phyloP scores from a whole-genome alignment of 75 land plant genomes.

The Picea sitchensis region DNA sequence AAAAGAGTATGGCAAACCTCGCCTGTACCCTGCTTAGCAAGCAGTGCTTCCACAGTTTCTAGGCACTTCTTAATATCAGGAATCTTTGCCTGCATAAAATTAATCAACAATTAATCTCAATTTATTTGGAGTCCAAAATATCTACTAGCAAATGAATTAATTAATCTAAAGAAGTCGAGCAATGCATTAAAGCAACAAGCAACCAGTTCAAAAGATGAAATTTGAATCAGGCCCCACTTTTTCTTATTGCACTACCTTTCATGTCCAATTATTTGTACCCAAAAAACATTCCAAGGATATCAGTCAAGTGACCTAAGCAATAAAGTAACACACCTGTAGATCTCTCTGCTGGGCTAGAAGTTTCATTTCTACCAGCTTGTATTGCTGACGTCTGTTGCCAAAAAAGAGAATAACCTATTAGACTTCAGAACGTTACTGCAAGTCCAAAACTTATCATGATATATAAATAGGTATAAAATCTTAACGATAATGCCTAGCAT shows the following conservation, averaged over 20 bases:
- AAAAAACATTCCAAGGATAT: background rate
- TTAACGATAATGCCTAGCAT: background rate
- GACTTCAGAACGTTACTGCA: background rate
- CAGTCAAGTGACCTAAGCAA: background rate
- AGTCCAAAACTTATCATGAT: background rate
- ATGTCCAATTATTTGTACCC: background rate
- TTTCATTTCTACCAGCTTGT: slow-evolving; percentile 97
- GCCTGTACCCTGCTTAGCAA: slow-evolving; percentile 75
- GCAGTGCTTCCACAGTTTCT: slow-evolving; percentile 75
- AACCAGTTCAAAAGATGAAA: slow-evolving; percentile 2
- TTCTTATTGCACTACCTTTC: background rate
- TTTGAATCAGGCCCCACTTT: background rate
- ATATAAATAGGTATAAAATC: background rate
- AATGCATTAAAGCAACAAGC: slow-evolving; percentile 4
- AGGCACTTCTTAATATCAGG: slow-evolving; percentile 98
- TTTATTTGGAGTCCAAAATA: background rate
- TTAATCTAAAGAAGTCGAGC: background rate
- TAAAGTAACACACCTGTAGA: slow-evolving; percentile 64
- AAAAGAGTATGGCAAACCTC: slow-evolving; percentile 55
- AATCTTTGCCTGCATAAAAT: slow-evolving; percentile 65
- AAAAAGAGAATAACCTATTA: background rate
- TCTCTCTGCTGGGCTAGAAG: slow-evolving; percentile 98
- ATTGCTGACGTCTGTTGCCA: slow-evolving; percentile 89
- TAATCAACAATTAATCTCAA: background rate
- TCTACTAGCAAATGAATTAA: background rate